Percentiles rank a stretch among this genome's conserved stretches.
Evolutionary conservation across 1,284 basidiomycete genomes (phyloP).

Genomic region (Sporisorium graminicola): DNA sequence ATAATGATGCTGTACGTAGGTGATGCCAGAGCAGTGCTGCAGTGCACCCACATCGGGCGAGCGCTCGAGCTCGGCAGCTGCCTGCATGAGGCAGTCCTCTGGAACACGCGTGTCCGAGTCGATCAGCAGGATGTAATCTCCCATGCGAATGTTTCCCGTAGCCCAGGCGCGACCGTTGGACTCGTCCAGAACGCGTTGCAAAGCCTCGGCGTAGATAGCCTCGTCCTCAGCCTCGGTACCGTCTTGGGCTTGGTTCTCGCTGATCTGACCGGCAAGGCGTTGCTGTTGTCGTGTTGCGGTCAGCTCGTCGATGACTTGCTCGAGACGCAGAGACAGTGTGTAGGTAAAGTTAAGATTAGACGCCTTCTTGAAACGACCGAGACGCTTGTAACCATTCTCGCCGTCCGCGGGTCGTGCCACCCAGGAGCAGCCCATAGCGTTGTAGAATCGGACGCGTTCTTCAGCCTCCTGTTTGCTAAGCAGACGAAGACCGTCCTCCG

Average conservation of each 20-base stretch:
- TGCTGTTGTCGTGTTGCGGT: too few species aligned
- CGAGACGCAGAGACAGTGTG: slow-evolving; percentile 78
- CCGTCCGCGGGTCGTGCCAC: not conserved
- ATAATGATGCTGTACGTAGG: slow-evolving; percentile 86
- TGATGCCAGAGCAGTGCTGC: slow-evolving; percentile 83
- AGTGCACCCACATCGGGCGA: slow-evolving; percentile 83
- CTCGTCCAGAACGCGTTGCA: not conserved
- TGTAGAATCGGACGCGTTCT: not conserved
- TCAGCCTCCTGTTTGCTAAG: not conserved
- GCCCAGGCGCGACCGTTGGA: slow-evolving; percentile 69
- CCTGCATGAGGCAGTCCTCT: slow-evolving; percentile 85
- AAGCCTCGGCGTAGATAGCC: not conserved
- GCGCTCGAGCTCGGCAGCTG: slow-evolving; percentile 81
- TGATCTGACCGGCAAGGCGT: not conserved
- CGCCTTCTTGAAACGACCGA: slow-evolving; percentile 79
- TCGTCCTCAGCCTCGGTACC: not conserved
- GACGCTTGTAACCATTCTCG: not conserved
- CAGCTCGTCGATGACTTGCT: slow-evolving; percentile 65
- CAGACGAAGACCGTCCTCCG: not conserved
- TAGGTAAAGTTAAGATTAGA: slow-evolving; percentile 89
- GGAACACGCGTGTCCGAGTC: slow-evolving; percentile 87
- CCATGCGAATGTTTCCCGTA: slow-evolving; percentile 55
- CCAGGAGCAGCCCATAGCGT: not conserved
- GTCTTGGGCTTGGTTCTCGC: not conserved
- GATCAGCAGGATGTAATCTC: slow-evolving; percentile 54